A percentile compares a stretch with the other conserved stretches of the same genome.
These are phyloP conservation scores for Penicillium sp. DNA, from an alignment of 2,329 filamentous ascomycete genomes.

Conservation along the genomic window DNA sequence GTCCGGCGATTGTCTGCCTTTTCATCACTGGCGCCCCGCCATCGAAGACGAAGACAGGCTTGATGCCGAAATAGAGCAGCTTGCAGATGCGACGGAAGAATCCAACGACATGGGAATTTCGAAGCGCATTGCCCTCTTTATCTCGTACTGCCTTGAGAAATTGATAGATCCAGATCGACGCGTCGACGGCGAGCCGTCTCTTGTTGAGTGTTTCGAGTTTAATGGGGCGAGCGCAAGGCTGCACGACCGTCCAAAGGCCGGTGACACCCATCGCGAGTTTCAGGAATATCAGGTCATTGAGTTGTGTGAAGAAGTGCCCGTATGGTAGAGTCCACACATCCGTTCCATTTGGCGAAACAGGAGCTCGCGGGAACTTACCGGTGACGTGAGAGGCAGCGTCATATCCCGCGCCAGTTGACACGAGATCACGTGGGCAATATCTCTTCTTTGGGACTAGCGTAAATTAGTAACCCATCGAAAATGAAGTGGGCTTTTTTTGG, in stretches of 20 bases:
- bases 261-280: conserved; percentile 81
- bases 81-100: conserved; percentile 99
- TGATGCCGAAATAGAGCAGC: conserved; percentile 92
- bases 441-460: conserved; percentile 18
- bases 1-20: conserved; percentile 79
- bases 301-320: not conserved
- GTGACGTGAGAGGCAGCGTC: conserved; percentile 2
- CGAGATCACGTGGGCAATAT: conserved; percentile 28
- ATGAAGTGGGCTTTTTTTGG: conserved; percentile 15
- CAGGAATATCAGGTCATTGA: conserved; percentile 3
- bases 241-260: conserved; percentile 93
- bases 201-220: conserved; percentile 95
- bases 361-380: not conserved
- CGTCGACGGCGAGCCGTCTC: conserved; percentile 94
- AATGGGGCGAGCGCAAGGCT: conserved; percentile 91
- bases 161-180: conserved; percentile 99
- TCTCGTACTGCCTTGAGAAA: conserved; percentile 98
- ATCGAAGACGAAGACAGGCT: conserved; percentile 96
- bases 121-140: conserved; percentile 94
- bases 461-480: not conserved
- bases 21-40: conserved; percentile 90
- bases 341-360: conserved; percentile 1
- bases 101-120: conserved; percentile 93
- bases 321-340: not conserved
- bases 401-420: conserved; percentile 3